Evolutionary conservation across 176 grass and related monocot genomes (phyloP), one percentile per base, ranked within the genome.

Genomic region (Paspalum vaginatum): DNA sequence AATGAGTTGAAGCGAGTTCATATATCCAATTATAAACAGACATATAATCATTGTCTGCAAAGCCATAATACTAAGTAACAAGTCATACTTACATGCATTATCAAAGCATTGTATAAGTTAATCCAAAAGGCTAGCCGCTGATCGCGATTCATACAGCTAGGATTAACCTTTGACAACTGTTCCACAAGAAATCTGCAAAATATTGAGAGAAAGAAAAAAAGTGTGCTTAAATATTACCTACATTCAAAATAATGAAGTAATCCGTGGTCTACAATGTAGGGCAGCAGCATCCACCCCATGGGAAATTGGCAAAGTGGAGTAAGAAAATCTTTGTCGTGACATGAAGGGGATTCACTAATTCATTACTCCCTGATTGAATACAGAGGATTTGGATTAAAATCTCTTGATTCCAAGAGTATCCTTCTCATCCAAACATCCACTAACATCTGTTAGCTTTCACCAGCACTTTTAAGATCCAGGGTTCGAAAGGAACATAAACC

Each of bases 101-200:
- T 95, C 75, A 99, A 87, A 18, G 92, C 95, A 86, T 95, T 98
- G 63, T 92, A 98, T 52, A 98, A 83, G 57, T 98, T 98, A 70
- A 98, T 93, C 95, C 95, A 98, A 80, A 98, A 98, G 70, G 95
- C 95, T 64, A 98, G 88, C 81, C 86, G 91, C 81, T 95, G 81
- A 68, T 91, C 86, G 83, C 81, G 70, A 70, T 57, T 85, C 90
- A 98, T 75, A 85, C 51, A 55, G 76, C 77, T 84, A 24, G 92
- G 96, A 25, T 95, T 89, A 51, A 99, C 82, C 54, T 80, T 95
- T n/a, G 90, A 89, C 82, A 99, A 77, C 79, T 99, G 90, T 83
- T 95, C 96, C 70, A 99, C 96, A 14, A 99, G 86, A 92, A 91
- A 93, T 76, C 96, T 99, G 90, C 44, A 61, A 78, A 84, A 26